A percentile compares a stretch with the other conserved stretches of the same genome.
These are phyloP conservation scores for Incumbomyces lentus DNA, from an alignment of 2,329 filamentous ascomycete species.

Conservation along the genomic window DNA sequence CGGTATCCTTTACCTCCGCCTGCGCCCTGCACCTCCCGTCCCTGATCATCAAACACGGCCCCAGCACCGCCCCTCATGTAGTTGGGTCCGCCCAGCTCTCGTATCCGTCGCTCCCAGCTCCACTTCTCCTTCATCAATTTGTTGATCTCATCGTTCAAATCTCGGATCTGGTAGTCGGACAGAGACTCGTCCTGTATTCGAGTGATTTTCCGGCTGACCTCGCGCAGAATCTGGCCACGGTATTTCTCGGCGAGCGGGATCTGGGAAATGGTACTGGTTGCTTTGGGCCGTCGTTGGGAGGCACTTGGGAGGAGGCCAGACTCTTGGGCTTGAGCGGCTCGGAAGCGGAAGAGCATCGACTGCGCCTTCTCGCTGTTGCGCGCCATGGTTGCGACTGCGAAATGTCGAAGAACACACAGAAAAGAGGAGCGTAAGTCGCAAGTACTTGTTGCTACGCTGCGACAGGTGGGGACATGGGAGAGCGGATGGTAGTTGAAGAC, in stretches of 20 bases:
- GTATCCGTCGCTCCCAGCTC: slow-evolving; percentile 97
- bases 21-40: slow-evolving; percentile 57
- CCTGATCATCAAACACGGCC: slow-evolving; percentile 63
- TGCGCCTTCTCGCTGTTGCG: slow-evolving; percentile 98
- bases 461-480: no score
- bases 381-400: slow-evolving; percentile 46
- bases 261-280: slow-evolving; percentile 73
- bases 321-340: slow-evolving; percentile 90
- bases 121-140: slow-evolving; percentile 98
- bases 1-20: slow-evolving; percentile 85
- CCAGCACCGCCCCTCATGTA: slow-evolving; percentile 67
- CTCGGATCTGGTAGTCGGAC: slow-evolving; percentile 94
- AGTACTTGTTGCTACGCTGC: no score
- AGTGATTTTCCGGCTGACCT: slow-evolving; percentile 92
- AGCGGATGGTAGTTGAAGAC: no score
- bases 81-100: slow-evolving; percentile 91
- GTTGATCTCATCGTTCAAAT: slow-evolving; percentile 99
- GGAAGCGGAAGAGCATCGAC: slow-evolving; percentile 99
- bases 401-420: no score
- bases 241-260: slow-evolving; percentile 92
- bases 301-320: slow-evolving; percentile 91
- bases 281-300: slow-evolving; percentile 77
- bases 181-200: slow-evolving; percentile 85
- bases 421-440: no score
- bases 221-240: slow-evolving; percentile 94